Conservation (phyloP, 2,329 filamentous ascomycete genomes). For the Trichoderma citrinoviride region DNA sequence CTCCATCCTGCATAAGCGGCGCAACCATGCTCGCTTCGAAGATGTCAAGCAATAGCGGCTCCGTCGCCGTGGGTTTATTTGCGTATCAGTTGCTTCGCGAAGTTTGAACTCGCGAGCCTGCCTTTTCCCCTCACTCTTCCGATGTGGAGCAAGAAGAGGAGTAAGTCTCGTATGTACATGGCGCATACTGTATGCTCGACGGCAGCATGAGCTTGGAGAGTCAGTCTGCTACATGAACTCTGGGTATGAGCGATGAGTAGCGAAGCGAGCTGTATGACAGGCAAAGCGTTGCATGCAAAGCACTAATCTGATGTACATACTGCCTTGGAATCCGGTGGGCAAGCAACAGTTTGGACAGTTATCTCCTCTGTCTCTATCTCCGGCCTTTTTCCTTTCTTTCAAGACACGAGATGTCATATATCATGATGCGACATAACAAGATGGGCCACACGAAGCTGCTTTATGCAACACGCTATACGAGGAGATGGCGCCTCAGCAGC, state of each 20-base stretch:
- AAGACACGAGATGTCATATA: neutral
- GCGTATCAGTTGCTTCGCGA: neutral
- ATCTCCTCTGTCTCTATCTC: neutral
- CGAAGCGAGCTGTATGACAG: neutral
- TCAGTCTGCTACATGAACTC: neutral
- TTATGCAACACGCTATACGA: slow-evolving; percentile 6
- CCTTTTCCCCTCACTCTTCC: neutral
- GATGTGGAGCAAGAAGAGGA: slow-evolving; percentile 1
- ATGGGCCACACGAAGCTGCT: neutral
- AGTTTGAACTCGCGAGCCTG: neutral
- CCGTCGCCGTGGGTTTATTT: neutral
- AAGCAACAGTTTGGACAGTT: neutral
- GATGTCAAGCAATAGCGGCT: slow-evolving; percentile 9
- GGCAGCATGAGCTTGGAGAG: neutral
- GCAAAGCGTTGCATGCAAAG: neutral
- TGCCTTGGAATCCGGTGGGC: neutral
- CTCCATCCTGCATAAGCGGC: slow-evolving; percentile 34
- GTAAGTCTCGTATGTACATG: neutral
- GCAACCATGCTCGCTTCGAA: slow-evolving; percentile 23
- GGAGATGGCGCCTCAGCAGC: neutral
- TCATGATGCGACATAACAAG: neutral
- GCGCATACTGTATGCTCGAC: slow-evolving; percentile 10
- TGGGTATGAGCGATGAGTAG: slow-evolving; percentile 1
- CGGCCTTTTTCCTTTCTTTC: neutral
- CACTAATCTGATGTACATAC: neutral